Base-by-base conservation (phyloP, 192 early-diverging fungal genomes). In the Helicostylum pulchrum region DNA sequence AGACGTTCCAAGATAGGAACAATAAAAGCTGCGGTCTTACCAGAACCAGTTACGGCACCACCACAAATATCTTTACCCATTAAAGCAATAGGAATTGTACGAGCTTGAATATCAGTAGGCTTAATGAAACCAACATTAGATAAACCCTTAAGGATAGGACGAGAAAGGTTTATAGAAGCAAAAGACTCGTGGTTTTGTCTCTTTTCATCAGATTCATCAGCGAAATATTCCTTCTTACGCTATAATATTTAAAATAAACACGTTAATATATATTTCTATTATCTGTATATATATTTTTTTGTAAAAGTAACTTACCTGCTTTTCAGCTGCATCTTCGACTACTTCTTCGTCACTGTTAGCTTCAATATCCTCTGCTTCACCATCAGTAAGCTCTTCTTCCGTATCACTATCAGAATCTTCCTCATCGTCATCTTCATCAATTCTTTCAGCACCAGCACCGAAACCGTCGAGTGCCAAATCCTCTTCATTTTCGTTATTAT, bases 31-130 rank as follows among this genome's bases (percentile, higher is more conserved):
- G 90, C 92, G 0, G 97, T 99, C 73, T 99, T 99, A 68, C 97
- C 97, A 44, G 96, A 98, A 50, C 97, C 97, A 1, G 97, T 99
- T 31, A 95, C 90, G 11, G 97, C 97, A 56, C 94, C 91, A 74
- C 95, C 97, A 75, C 96, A 98, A 59, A 99, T 94, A 71, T 99
- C 97, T 65, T 89, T 92, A 61, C 96, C 97, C 64, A 96, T 87
- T 32, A 99, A 79, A 7, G 93, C 94, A 19, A 99, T 68, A 2
- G 97, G 97, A 69, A 99, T 98, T 7, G 95, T 86, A 32, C 83
- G 81, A 21, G 85, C 79, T 82, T 99, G 97, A 77, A 99, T 98
- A 17, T 87, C 83, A 15, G 97, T 99, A 0, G 97, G 96, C 73
- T 95, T 89, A 32, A 87, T 72, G 70, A 94, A 99, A 15, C 92